Evolutionary conservation across 2,329 filamentous ascomycete genomes (phyloP).

Genomic region (Colletotrichum ledebouriae): DNA sequence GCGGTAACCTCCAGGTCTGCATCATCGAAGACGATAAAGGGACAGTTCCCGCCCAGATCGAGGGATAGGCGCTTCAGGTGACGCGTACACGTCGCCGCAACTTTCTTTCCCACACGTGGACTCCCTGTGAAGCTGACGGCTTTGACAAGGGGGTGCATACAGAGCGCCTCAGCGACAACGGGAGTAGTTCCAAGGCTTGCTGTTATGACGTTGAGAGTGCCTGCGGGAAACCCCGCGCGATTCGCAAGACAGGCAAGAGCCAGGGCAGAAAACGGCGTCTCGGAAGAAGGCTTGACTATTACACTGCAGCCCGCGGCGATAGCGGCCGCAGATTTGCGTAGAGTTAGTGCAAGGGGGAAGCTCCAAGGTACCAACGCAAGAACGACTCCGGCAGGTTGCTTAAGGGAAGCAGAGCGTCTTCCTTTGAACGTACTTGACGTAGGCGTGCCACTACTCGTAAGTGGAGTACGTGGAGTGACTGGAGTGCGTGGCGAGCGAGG

Average conservation of each 20-base stretch:
- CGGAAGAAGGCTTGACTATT: constrained; percentile 60
- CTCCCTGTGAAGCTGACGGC: constrained; percentile 85
- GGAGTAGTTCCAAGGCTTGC: constrained; percentile 78
- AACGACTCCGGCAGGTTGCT: constrained; percentile 53
- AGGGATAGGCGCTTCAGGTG: constrained; percentile 75
- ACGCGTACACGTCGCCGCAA: constrained; percentile 72
- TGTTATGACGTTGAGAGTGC: constrained; percentile 80
- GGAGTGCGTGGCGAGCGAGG: constrained; percentile 2
- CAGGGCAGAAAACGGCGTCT: constrained; percentile 53
- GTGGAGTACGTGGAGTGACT: not conserved
- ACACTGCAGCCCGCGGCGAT: constrained; percentile 81
- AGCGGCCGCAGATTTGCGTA: constrained; percentile 63
- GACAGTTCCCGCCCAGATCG: constrained; percentile 78
- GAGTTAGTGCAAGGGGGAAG: constrained; percentile 68
- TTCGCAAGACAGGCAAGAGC: constrained; percentile 71
- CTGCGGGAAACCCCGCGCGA: constrained; percentile 80
- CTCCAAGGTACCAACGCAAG: constrained; percentile 64
- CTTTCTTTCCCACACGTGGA: constrained; percentile 76
- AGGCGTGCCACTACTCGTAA: not conserved
- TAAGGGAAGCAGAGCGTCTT: constrained; percentile 22
- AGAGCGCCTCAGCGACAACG: constrained; percentile 64
- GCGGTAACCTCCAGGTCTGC: constrained; percentile 74
- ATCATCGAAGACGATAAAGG: constrained; percentile 74
- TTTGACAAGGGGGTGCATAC: constrained; percentile 76
- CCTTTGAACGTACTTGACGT: constrained; percentile 1